Base-by-base conservation (phyloP, 495 filamentous ascomycete genomes). In the Daldinia loculata region DNA sequence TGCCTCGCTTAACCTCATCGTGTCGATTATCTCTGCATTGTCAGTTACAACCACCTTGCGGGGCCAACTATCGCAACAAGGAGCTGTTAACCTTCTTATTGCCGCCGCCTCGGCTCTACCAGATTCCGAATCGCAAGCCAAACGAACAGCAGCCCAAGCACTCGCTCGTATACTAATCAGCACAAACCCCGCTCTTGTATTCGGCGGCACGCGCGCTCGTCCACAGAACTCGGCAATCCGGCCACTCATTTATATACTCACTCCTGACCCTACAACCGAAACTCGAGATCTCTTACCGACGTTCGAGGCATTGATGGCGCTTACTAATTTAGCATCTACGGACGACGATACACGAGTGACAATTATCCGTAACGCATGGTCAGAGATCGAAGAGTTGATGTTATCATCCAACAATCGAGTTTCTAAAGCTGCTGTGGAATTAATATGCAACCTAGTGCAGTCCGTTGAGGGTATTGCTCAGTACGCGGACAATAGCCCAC, bases 141-240 rank as follows among this genome's bases (percentile, higher is more conserved):
- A 84, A 19, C 84, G 85, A 11, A 87, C 85, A 45, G 88, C 93
- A 14, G 90, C 95, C 2, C 95, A 98, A 74, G 91, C 93, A 2
- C 85, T 98, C 5, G 93, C 95, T n/a, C 90, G 94, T 14, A 92
- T 98, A 65, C 86, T 99, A 24, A 95, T 98, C 65, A 94, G 90
- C 7, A 91, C 92, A 48, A 91, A 99, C 77, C 95, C 95, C 3
- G 76, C 87, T 12, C 93, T 92, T 70, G 88, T 97, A 53, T 98
- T 98, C 80, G 89, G 90, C 36, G 85, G 90, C 11, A 91, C 90
- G 4, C 89, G 90, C 2, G 88, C 90, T 17, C 87, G 89, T 1
- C 89, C 94, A 2, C 82, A 91, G 48, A 90, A 88, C 24, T 89
- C 90, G 51, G 91, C 93, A 62, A 90, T 97, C 62, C 88, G 91